Evolutionary conservation across 2,329 filamentous ascomycete genomes (phyloP).

Genomic region (Ascochyta clinopodiicola): DNA sequence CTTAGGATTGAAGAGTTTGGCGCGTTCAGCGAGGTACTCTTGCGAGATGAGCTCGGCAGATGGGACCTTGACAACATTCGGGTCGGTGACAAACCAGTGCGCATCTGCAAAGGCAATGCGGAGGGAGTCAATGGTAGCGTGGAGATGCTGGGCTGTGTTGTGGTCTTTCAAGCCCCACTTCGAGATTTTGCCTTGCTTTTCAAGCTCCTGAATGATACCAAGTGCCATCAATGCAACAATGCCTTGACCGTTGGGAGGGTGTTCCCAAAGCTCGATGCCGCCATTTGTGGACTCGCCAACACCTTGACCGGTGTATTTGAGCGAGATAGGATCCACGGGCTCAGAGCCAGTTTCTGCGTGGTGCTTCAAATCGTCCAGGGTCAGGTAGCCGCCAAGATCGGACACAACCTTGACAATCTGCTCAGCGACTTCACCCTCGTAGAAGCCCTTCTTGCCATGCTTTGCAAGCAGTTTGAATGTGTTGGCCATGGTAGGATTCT

Average conservation of each 20-base stretch:
- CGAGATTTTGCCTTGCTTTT: conserved; percentile 75
- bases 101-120: conserved; percentile 90
- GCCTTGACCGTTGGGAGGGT: conserved; percentile 94
- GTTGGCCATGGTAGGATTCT: conserved; percentile 78
- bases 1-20: conserved; percentile 65
- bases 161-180: conserved; percentile 74
- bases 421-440: conserved; percentile 81
- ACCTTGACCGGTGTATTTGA: conserved; percentile 75
- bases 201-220: conserved; percentile 87
- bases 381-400: conserved; percentile 77
- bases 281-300: conserved; percentile 58
- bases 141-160: conserved; percentile 77
- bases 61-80: conserved; percentile 74
- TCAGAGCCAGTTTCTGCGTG: conserved; percentile 78
- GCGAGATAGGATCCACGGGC: conserved; percentile 81
- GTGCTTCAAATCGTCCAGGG: conserved; percentile 78
- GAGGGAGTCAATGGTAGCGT: conserved; percentile 85
- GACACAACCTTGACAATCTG: conserved; percentile 79
- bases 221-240: conserved; percentile 94
- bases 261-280: conserved; percentile 89
- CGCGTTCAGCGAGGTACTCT: conserved; percentile 76
- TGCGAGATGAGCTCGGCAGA: conserved; percentile 71
- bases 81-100: conserved; percentile 88
- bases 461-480: conserved; percentile 82
- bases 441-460: conserved; percentile 90